These are phyloP conservation scores for Suillus luteus DNA, from an alignment of 768 basidiomycete genomes.

Conservation along the genomic window DNA sequence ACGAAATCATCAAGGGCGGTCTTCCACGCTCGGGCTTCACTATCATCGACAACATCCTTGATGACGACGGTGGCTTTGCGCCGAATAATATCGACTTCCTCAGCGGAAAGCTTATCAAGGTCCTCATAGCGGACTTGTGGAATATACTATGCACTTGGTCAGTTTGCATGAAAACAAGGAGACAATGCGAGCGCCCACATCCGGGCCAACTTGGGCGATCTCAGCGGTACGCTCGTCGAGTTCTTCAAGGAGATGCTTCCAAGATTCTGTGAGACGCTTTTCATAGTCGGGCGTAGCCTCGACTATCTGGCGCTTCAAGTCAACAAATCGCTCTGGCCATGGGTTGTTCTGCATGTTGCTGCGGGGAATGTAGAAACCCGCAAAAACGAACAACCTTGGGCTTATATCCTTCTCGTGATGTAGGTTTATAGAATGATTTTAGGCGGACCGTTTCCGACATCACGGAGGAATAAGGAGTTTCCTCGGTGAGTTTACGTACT, in stretches of 20 bases:
- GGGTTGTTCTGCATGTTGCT: conserved; percentile 11
- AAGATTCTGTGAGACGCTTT: conserved; percentile 50
- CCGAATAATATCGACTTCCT: conserved; percentile 52
- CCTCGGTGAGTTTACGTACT: background rate
- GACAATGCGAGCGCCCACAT: conserved; percentile 40
- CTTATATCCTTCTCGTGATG: conserved; percentile 15
- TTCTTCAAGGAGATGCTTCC: conserved; percentile 59
- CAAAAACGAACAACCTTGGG: conserved; percentile 5
- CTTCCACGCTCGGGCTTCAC: conserved; percentile 61
- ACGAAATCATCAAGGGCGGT: conserved; percentile 56
- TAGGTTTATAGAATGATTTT: background rate
- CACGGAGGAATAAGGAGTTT: conserved; percentile 4
- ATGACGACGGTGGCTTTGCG: conserved; percentile 65
- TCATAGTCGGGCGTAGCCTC: conserved; percentile 43
- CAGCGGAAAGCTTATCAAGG: conserved; percentile 46
- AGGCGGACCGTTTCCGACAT: conserved; percentile 10
- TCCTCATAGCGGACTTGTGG: conserved; percentile 64
- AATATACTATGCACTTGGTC: conserved; percentile 45
- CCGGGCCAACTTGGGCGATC: conserved; percentile 50
- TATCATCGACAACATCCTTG: conserved; percentile 57
- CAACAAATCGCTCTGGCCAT: conserved; percentile 47
- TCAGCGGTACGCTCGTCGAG: conserved; percentile 46
- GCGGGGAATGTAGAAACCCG: background rate
- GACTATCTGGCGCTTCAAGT: conserved; percentile 62
- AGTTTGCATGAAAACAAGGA: conserved; percentile 2